Percentiles rank a stretch among this genome's conserved stretches.
Conservation (phyloP, 2,329 filamentous ascomycete species). For the Fusarium pilosicola region DNA sequence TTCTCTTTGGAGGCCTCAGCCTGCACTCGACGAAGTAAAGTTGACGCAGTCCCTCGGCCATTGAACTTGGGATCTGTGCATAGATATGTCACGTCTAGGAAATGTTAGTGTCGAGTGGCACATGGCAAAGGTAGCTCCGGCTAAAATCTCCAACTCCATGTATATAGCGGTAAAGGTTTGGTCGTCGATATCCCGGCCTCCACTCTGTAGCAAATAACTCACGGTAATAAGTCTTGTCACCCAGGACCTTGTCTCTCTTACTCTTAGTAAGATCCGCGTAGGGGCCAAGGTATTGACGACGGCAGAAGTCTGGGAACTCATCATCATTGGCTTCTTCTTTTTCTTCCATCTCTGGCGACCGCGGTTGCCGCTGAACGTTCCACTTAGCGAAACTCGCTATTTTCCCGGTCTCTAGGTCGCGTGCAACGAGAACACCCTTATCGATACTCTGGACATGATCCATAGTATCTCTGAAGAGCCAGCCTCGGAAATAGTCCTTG, state of each 20-base stretch:
- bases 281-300: slow-evolving; percentile 47
- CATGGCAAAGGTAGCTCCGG: neutral
- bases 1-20: slow-evolving; percentile 46
- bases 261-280: slow-evolving; percentile 47
- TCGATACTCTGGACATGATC: slow-evolving; percentile 41
- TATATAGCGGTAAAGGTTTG: neutral
- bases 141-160: neutral
- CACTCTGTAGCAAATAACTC: slow-evolving; percentile 39
- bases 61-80: slow-evolving; percentile 51
- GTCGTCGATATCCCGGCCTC: neutral
- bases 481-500: slow-evolving; percentile 44
- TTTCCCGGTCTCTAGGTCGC: slow-evolving; percentile 42
- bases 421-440: slow-evolving; percentile 50
- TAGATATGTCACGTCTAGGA: slow-evolving; percentile 52
- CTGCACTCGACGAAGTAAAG: slow-evolving; percentile 48
- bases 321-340: slow-evolving; percentile 32
- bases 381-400: slow-evolving; percentile 52
- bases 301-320: slow-evolving; percentile 46
- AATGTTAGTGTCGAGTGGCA: slow-evolving; percentile 17
- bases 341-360: slow-evolving; percentile 23
- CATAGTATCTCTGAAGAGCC: slow-evolving; percentile 46
- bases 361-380: slow-evolving; percentile 43
- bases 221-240: slow-evolving; percentile 50
- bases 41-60: slow-evolving; percentile 50
- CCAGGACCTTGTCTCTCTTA: slow-evolving; percentile 47